Evolutionary conservation across 768 basidiomycete genomes (phyloP), one percentile per base, ranked within the genome.

Genomic region (Boletus patriciae): DNA sequence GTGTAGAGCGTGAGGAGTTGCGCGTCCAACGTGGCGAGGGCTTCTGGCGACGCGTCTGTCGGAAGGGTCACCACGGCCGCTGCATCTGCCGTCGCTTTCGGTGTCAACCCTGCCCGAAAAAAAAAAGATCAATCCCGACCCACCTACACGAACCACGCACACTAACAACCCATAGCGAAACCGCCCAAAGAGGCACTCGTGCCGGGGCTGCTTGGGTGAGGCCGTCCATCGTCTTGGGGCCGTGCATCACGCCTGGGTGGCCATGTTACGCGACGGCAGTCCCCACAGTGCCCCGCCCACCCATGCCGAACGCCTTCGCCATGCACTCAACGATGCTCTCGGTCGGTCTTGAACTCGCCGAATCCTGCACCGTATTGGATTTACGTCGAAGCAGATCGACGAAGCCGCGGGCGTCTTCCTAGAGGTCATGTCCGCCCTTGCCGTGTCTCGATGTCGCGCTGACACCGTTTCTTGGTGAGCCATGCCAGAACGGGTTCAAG

Each of bases 401-500:
- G 64, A 93, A 95, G 1, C 95, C 90, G 21, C 87, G 78, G 0
- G 96, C 95, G 63, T 98, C 96, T 69, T 98, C 96, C 64, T 94
- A 92, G 3, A 94, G 92, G 60, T 97, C 90, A 69, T 98, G 96
- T 3, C 94, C 93, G 3, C 88, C 89, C 48, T 89, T 88, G 0
- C 92, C 92, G 0, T 0, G 80, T 83, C 71, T 99, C 96, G 41
- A 99, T 98, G 63, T 94, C 92, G 49, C 90, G 82, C 11, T 83
- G 83, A 54, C 92, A 87, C 93, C 94, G 98, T 68, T 92, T 93
- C 67, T 91, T 90, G 44, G 92, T 92, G 44, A 99, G 83, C 94
- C 94, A 98, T 19, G 94, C 94, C 8, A 99, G 81, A 2, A 92
- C 93, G 0, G 96, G 93, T 74, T 98, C 98, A 59, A 93, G 83